Evolutionary conservation across 169 alveolate species (phyloP).

Genomic region (Eimeria maxima): DNA sequence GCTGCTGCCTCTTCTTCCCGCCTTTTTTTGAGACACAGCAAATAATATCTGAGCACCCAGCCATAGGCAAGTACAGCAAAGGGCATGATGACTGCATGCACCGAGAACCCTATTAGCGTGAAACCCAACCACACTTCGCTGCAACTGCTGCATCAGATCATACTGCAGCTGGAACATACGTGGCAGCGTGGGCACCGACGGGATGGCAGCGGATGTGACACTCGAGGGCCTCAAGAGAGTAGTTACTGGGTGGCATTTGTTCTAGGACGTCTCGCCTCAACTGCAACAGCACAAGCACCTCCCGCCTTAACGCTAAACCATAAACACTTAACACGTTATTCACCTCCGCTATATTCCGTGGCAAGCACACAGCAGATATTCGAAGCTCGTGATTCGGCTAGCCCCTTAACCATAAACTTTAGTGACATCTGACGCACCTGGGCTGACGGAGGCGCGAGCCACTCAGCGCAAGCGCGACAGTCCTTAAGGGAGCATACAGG

Average conservation of each 20-base stretch:
- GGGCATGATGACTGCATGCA: background rate
- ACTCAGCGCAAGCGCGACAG: constrained; percentile 63
- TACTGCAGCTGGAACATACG: background rate
- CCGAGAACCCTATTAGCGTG: background rate
- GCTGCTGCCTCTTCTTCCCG: constrained; percentile 56
- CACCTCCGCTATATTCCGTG: background rate
- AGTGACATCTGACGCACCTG: background rate
- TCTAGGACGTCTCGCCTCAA: constrained; percentile 36
- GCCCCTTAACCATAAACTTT: background rate
- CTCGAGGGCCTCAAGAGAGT: constrained; percentile 51
- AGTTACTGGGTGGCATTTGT: constrained; percentile 14
- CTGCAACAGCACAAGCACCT: background rate
- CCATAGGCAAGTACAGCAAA: background rate
- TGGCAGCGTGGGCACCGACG: constrained; percentile 48
- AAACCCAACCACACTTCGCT: background rate
- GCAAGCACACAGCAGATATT: background rate
- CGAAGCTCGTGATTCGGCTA: background rate
- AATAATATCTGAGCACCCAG: background rate
- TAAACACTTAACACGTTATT: background rate
- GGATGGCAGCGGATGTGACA: constrained; percentile 71
- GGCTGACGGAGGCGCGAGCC: constrained; percentile 46
- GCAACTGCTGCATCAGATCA: background rate
- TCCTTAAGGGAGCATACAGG: constrained; percentile 20
- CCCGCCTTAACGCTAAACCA: background rate
- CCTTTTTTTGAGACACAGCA: constrained; percentile 36